phyloP scores from a whole-genome alignment of 306 rosid species.

The Benincasa hispida region DNA sequence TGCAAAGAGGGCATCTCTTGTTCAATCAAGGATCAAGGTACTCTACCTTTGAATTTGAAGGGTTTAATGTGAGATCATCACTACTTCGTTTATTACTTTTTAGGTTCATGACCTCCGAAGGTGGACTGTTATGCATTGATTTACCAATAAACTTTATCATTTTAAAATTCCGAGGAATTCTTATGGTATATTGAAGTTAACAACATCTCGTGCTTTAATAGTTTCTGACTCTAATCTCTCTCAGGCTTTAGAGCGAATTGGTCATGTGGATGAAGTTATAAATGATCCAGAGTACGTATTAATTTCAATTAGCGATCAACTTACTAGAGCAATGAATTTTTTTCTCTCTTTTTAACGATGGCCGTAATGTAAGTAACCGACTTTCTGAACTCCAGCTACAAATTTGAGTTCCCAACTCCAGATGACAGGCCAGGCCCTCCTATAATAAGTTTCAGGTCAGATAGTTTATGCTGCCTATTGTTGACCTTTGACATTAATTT shows the following conservation, averaged over 20 bases:
- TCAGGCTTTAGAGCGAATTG: slow-evolving; percentile 90
- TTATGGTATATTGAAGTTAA: not conserved
- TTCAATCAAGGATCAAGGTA: slow-evolving; percentile 99
- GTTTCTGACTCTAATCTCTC: not conserved
- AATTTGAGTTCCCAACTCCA: slow-evolving; percentile 98
- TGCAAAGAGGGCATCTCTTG: slow-evolving; percentile 98
- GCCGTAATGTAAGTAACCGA: not conserved
- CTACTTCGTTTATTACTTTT: not conserved
- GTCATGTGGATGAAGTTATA: slow-evolving; percentile 78
- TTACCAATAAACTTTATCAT: not conserved
- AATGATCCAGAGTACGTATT: slow-evolving; percentile 91
- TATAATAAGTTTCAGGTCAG: slow-evolving; percentile 96
- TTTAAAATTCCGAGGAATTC: not conserved
- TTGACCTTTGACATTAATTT: not conserved
- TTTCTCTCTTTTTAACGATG: not conserved
- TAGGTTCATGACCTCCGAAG: not conserved
- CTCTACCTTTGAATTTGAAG: not conserved
- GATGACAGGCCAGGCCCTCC: slow-evolving; percentile 99
- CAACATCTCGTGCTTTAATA: not conserved
- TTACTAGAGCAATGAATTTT: not conserved
- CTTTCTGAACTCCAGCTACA: slow-evolving; percentile 54
- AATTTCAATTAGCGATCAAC: slow-evolving; percentile 11
- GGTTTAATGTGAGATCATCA: not conserved
- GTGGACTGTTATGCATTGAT: not conserved
- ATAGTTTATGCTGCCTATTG: not conserved